Percentiles rank a stretch among this genome's conserved stretches.
Evolutionary conservation across 2,329 filamentous ascomycete species (phyloP).

Genomic region (Epichloe sibirici): DNA sequence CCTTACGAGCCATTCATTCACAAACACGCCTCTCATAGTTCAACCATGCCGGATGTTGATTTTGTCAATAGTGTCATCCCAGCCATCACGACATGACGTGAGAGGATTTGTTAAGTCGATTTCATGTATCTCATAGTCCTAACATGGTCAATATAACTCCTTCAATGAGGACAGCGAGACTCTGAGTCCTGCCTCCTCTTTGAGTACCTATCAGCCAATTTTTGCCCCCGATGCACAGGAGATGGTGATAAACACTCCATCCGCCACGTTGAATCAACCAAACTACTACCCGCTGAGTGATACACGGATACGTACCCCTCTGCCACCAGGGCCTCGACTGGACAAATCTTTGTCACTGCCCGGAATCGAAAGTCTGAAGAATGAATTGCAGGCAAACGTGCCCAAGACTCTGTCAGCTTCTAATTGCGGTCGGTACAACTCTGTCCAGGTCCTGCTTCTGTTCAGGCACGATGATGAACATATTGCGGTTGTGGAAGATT

Average conservation of each 20-base stretch:
- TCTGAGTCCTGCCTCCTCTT: slow-evolving; percentile 33
- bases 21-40: slow-evolving; percentile 2
- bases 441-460: slow-evolving; percentile 40
- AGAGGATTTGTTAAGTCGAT: slow-evolving; percentile 45
- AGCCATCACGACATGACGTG: slow-evolving; percentile 49
- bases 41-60: neutral
- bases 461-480: slow-evolving; percentile 45
- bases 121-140: slow-evolving; percentile 39
- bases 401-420: slow-evolving; percentile 37
- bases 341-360: slow-evolving; percentile 38
- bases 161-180: slow-evolving; percentile 26
- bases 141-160: slow-evolving; percentile 36
- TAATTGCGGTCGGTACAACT: slow-evolving; percentile 39
- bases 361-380: slow-evolving; percentile 37
- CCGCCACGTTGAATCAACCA: slow-evolving; percentile 20
- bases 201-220: slow-evolving; percentile 24
- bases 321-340: slow-evolving; percentile 43
- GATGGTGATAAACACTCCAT: slow-evolving; percentile 40
- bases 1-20: no score
- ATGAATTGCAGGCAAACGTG: slow-evolving; percentile 39
- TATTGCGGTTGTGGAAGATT: slow-evolving; percentile 23
- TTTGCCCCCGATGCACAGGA: slow-evolving; percentile 36
- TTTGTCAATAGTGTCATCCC: slow-evolving; percentile 38
- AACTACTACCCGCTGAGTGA: slow-evolving; percentile 32
- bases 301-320: slow-evolving; percentile 39